Evolutionary conservation across 2,329 filamentous ascomycete species (phyloP).

Genomic region (Bipolaris oryzae): DNA sequence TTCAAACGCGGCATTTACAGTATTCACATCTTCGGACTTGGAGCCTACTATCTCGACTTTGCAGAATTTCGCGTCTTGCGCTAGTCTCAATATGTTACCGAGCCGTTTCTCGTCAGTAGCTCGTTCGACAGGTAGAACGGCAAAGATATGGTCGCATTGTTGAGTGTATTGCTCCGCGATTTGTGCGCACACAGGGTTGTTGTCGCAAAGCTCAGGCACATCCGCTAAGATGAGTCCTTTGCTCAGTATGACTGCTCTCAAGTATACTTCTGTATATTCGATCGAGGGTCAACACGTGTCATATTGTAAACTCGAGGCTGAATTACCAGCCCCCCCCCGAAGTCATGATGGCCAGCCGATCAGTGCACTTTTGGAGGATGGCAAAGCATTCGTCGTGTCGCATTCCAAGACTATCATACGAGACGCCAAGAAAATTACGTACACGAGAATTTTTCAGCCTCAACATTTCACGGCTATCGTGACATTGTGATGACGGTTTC

Average conservation of each 20-base stretch:
- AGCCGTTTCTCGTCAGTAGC: conserved; percentile 54
- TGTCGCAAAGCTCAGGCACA: conserved; percentile 57
- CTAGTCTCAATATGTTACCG: conserved; percentile 51
- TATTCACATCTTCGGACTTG: conserved; percentile 24
- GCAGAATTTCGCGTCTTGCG: conserved; percentile 44
- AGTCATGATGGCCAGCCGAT: not conserved
- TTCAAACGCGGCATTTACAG: conserved; percentile 11
- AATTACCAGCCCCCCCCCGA: not conserved
- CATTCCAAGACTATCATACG: too few species aligned
- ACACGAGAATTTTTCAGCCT: too few species aligned
- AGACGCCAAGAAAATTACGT: too few species aligned
- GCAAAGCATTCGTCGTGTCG: not conserved
- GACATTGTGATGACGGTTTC: too few species aligned
- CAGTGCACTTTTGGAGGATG: not conserved
- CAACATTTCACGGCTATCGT: too few species aligned
- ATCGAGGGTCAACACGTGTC: conserved; percentile 55
- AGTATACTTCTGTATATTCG: conserved; percentile 53
- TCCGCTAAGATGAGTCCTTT: conserved; percentile 58
- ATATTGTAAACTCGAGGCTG: not conserved
- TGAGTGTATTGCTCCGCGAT: conserved; percentile 56
- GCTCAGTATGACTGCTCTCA: conserved; percentile 55
- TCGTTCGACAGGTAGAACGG: conserved; percentile 52
- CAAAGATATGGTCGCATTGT: conserved; percentile 57
- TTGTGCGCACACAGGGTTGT: conserved; percentile 52
- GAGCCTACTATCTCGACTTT: conserved; percentile 38